A percentile compares a stretch with the other conserved stretches of the same genome.
phyloP scores from a whole-genome alignment of 106 monocot species.

The Allium fistulosum region DNA sequence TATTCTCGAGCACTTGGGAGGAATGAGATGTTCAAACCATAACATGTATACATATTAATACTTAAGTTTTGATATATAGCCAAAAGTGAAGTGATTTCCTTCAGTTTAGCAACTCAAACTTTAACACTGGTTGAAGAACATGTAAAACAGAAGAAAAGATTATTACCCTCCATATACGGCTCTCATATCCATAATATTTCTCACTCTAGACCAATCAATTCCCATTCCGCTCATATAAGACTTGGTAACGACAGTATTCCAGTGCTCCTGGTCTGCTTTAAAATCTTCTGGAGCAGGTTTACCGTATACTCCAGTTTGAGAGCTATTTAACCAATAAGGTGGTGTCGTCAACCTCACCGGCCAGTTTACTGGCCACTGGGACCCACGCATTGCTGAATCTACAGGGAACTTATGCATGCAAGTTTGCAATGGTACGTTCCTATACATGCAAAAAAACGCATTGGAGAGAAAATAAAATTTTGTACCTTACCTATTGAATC shows the following conservation, averaged over 20 bases:
- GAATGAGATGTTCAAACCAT: too few species aligned
- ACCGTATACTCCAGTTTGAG: conserved; percentile 55
- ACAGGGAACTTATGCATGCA: conserved; percentile 56
- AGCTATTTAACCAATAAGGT: conserved; percentile 49
- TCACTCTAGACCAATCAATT: conserved; percentile 46
- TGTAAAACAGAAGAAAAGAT: too few species aligned
- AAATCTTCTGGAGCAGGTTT: conserved; percentile 58
- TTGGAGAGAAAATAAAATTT: too few species aligned
- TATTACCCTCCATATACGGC: conserved; percentile 66
- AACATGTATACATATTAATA: too few species aligned
- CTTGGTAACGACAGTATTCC: conserved; percentile 41
- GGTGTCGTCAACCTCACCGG: conserved; percentile 34
- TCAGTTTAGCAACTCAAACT: too few species aligned
- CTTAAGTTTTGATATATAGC: too few species aligned
- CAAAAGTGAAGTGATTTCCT: too few species aligned
- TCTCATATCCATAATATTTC: conserved; percentile 79
- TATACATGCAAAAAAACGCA: conserved; percentile 1
- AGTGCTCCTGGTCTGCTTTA: conserved; percentile 39
- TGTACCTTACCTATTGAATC: too few species aligned
- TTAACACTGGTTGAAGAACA: too few species aligned
- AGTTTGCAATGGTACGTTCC: conserved; percentile 55
- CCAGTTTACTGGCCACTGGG: conserved; percentile 54
- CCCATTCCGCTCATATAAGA: conserved; percentile 55
- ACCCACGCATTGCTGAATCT: conserved; percentile 28
- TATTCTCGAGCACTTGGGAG: too few species aligned